Evolutionary conservation across 148 eudicot species (phyloP).

Genomic region (Rhododendron griersonianum): DNA sequence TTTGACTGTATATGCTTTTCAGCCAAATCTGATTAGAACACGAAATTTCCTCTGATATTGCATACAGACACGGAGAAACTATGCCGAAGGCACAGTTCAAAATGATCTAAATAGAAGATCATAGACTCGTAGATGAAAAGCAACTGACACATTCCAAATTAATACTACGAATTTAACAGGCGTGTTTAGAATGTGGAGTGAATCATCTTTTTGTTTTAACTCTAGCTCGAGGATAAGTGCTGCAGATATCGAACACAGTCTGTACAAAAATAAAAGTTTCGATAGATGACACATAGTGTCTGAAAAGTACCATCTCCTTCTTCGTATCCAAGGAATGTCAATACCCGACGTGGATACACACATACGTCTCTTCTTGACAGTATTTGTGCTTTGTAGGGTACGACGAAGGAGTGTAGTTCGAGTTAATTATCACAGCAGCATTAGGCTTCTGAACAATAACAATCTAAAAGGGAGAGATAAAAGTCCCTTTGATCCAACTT

Average conservation of each 20-base stretch:
- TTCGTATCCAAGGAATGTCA: background rate
- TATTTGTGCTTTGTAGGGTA: background rate
- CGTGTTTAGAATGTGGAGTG: background rate
- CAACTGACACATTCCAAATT: background rate
- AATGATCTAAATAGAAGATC: background rate
- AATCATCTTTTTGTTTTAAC: background rate
- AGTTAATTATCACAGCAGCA: background rate
- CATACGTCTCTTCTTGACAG: background rate
- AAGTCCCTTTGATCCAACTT: background rate
- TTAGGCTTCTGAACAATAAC: background rate
- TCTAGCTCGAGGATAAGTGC: background rate
- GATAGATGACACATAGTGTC: too few species aligned
- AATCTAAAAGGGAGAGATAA: background rate
- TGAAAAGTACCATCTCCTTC: background rate
- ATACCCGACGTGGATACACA: background rate
- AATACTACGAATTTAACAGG: background rate
- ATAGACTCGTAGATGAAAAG: background rate
- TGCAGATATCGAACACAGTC: too few species aligned
- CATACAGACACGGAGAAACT: background rate
- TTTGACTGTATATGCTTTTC: conserved; percentile 44
- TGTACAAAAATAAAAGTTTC: too few species aligned
- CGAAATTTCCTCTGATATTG: background rate
- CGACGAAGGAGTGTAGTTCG: background rate
- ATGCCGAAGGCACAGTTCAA: background rate
- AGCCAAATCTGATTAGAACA: conserved; percentile 19